phyloP scores from a whole-genome alignment of 768 basidiomycete species.

The Russula vinacea region DNA sequence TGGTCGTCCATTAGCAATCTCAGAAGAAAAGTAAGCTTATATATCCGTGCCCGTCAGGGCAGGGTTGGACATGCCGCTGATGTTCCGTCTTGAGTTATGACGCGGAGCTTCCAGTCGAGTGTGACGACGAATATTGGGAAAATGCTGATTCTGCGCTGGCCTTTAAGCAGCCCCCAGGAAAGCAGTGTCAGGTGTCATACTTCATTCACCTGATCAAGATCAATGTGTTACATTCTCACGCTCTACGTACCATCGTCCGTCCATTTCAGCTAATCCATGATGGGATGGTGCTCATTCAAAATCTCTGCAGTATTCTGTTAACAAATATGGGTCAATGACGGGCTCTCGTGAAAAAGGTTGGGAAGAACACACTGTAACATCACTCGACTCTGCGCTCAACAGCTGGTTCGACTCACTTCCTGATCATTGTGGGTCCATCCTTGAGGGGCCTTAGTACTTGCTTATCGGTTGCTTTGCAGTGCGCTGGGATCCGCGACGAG shows the following conservation, averaged over 20 bases:
- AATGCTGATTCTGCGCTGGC: slow-evolving; percentile 26
- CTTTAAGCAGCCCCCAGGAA: slow-evolving; percentile 62
- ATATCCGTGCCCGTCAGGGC: not conserved
- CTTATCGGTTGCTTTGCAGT: slow-evolving; percentile 31
- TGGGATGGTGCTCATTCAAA: slow-evolving; percentile 4
- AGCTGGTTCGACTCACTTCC: slow-evolving; percentile 43
- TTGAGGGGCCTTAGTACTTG: too few relatives aligned
- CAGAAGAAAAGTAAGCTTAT: slow-evolving; percentile 59
- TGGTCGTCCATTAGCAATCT: slow-evolving; percentile 66
- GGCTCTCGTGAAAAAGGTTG: slow-evolving; percentile 26
- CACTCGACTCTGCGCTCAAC: slow-evolving; percentile 31
- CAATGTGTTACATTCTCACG: slow-evolving; percentile 58
- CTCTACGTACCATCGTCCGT: slow-evolving; percentile 58
- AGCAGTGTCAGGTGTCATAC: slow-evolving; percentile 50
- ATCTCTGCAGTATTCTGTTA: slow-evolving; percentile 28
- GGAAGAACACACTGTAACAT: slow-evolving; percentile 29
- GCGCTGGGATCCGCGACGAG: slow-evolving; percentile 45
- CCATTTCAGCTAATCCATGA: not conserved
- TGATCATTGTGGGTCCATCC: slow-evolving; percentile 35
- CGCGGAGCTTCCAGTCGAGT: slow-evolving; percentile 25
- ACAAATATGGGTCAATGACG: slow-evolving; percentile 21
- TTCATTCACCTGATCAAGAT: slow-evolving; percentile 59
- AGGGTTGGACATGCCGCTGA: not conserved
- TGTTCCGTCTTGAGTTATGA: slow-evolving; percentile 33
- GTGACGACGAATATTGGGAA: slow-evolving; percentile 30